Conservation (phyloP, 331 rosid species). For the Pyrus hybrid region DNA sequence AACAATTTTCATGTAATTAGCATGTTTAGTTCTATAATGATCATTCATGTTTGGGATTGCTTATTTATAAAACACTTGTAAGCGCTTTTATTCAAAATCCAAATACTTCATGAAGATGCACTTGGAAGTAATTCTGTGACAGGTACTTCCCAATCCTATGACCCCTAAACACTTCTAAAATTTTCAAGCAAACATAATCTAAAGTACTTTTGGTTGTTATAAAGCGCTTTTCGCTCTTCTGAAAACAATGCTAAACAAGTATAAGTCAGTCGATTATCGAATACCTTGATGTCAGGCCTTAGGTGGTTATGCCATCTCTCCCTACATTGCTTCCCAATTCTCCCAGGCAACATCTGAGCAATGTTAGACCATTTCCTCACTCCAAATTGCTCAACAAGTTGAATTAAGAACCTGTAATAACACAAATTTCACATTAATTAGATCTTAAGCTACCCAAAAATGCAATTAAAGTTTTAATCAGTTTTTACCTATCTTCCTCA, state of each 20-base stretch:
- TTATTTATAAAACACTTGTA: too few relatives aligned
- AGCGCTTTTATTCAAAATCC: too few relatives aligned
- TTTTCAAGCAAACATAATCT: too few relatives aligned
- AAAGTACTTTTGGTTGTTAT: too few relatives aligned
- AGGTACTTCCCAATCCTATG: too few relatives aligned
- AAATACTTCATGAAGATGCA: too few relatives aligned
- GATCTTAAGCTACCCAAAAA: background rate
- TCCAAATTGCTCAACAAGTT: slow-evolving; percentile 71
- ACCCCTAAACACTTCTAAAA: too few relatives aligned
- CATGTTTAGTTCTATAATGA: background rate
- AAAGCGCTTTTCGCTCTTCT: too few relatives aligned
- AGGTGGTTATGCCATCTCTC: slow-evolving; percentile 98
- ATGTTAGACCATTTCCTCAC: slow-evolving; percentile 90
- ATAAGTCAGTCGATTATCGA: background rate
- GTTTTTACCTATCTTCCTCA: slow-evolving; percentile 74
- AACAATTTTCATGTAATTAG: background rate
- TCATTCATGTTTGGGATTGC: background rate
- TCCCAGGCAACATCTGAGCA: slow-evolving; percentile 81
- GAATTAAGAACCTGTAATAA: slow-evolving; percentile 53
- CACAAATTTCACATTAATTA: background rate
- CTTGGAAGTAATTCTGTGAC: too few relatives aligned
- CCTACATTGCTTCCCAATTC: slow-evolving; percentile 96
- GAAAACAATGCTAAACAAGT: too few relatives aligned
- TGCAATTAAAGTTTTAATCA: background rate
- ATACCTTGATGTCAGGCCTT: slow-evolving; percentile 88